Base-by-base conservation (phyloP, 305 asterid species). In the Fraxinus angustifolia region DNA sequence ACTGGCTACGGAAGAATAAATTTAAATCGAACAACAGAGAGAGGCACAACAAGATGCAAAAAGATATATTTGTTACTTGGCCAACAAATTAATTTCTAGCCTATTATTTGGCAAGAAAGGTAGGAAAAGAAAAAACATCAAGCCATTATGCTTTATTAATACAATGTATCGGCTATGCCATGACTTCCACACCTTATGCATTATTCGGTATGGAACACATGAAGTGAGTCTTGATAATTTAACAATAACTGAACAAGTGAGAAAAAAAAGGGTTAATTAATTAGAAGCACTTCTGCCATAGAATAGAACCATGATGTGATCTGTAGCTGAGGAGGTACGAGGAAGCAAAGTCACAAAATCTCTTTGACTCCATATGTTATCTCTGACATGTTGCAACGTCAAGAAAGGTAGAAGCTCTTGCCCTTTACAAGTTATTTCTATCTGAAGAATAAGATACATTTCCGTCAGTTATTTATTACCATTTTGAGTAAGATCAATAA, bases 351-450 rank as follows among this genome's bases (percentile, higher is more conserved):
- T 87, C 85, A 89, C 79, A 85, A 85, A 86, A 82, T 83, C 90
- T 78, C 88, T 89, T 84, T 87, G 78, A 81, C 87, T 88, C 97
- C 97, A 93, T 75, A 95, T 86, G 82, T 80, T 87, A 83, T 95
- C 97, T 89, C 97, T 90, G 77, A 93, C 96, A 78, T 95, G 96
- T 87, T 93, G 97, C 91, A 94, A 80, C 38, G 99, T 92, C 88
- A 91, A 86, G 87, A 81, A 87, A 33, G 97, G 90, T 30, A 40
- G 75, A 31, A 95, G 87, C 79, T 84, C 91, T 86, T 88, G 97
- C 56, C 97, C 99, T 90, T 88, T 95, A 88, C 99, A 95, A 83
- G 84, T 89, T 88, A 95, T 88, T 90, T 95, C 98, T 83, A 95
- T 90, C 99, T 95, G 98, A 79, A 83, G 70, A 56, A 31, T 17